Percentiles rank a stretch among this genome's conserved stretches.
Evolutionary conservation across 1,139 yeast genomes (phyloP).

Genomic region (Debaryomycetaceae sp.): DNA sequence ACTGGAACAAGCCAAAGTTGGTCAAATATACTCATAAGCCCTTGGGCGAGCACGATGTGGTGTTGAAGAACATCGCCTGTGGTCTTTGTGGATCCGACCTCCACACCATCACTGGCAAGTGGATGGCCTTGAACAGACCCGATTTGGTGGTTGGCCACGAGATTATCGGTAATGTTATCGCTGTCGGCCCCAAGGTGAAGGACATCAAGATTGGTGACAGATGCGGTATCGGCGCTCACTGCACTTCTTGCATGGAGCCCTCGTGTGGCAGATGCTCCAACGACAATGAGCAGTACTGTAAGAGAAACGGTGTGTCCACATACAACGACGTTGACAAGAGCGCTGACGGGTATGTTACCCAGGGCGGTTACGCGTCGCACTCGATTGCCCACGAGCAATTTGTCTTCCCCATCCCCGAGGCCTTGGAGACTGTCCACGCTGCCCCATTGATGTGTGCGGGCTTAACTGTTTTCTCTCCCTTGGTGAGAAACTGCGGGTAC

Average conservation of each 20-base stretch:
- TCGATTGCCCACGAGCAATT: constrained; percentile 50
- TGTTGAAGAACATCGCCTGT: constrained; percentile 43
- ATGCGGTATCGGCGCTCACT: constrained; percentile 61
- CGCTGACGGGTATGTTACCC: constrained; percentile 35
- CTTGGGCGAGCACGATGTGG: constrained; percentile 37
- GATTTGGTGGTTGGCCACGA: constrained; percentile 45
- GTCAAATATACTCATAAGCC: constrained; percentile 37
- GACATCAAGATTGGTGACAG: constrained; percentile 50
- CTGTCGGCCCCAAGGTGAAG: constrained; percentile 45
- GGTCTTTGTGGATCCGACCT: constrained; percentile 64
- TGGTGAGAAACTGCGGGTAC: constrained; percentile 31
- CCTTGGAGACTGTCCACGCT: constrained; percentile 39
- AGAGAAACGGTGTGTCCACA: constrained; percentile 32
- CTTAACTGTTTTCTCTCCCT: constrained; percentile 57
- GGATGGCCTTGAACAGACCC: constrained; percentile 27
- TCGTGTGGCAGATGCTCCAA: constrained; percentile 43
- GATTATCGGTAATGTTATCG: constrained; percentile 50
- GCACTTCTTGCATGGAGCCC: constrained; percentile 38
- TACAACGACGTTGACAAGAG: constrained; percentile 36
- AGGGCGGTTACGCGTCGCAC: constrained; percentile 63
- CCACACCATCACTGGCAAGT: constrained; percentile 44
- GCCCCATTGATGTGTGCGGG: constrained; percentile 72
- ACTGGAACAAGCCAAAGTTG: constrained; percentile 42
- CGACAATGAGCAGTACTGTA: constrained; percentile 50
- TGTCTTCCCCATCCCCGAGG: constrained; percentile 57